Evolutionary conservation across 768 basidiomycete species (phyloP), one percentile per base, ranked within the genome.

Genomic region (Peribolospora baueri): DNA sequence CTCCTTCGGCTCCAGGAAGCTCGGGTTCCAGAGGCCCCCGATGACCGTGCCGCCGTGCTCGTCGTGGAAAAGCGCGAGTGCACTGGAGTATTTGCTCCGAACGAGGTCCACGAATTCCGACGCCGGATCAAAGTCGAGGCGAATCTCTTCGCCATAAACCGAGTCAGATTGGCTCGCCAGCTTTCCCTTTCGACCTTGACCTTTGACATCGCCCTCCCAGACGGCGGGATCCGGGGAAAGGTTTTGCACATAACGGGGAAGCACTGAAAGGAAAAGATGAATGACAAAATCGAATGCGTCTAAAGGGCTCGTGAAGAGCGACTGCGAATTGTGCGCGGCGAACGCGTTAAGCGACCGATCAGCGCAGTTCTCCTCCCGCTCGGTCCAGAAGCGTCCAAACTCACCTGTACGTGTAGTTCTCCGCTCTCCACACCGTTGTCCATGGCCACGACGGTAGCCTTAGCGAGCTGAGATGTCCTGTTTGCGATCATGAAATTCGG

Each of bases 211-310:
- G 65, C 71, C 58, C 59, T 70, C 65, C 66, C 80, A 74, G 1
- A 74, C 64, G 2, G 67, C 65, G 2, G 70, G 56, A 58, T 81
- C 73, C 0, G 74, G 73, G 4, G 70, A 60, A 11, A 88, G 62
- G 49, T 79, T 78, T 63, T 95, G 84, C 57, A 74, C 68, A 64
- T 86, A 83, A 25, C 84, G 76, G 1, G 85, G 77, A 2, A 86
- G 67, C 3, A 73, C 66, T 10, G 70, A 52, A 0, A 78, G 72
- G 47, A 87, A 73, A 25, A 97, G 74, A 56, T 82, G 75, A 42
- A 97, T 70, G 6, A 93, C 60, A 60, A 95, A 74, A 61, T 93
- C 81, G 63, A 93, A 98, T 62, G 88, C 82, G 3, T 76, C 71
- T 3, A 76, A 75, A 0, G 88, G 83, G 60, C 91, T 85, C 7